These are phyloP conservation scores for Tilletia setariae DNA, from an alignment of 1,284 basidiomycete species.

Conservation along the genomic window DNA sequence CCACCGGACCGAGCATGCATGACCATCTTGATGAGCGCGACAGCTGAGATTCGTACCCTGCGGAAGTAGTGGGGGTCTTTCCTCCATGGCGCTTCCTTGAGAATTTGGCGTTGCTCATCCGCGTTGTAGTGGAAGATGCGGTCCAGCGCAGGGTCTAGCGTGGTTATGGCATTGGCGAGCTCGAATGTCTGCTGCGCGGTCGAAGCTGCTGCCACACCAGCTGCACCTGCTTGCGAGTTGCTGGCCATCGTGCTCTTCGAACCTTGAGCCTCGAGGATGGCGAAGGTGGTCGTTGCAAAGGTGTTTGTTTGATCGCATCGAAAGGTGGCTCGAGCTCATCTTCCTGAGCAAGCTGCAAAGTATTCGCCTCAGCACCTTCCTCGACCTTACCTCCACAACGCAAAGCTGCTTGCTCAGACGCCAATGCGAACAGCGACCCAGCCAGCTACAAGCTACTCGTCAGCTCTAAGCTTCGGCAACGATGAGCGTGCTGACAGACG, in stretches of 20 bases:
- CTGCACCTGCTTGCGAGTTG: constrained; percentile 5
- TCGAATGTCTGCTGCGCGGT: constrained; percentile 79
- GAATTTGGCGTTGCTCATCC: constrained; percentile 69
- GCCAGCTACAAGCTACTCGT: no score
- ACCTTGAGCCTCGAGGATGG: background rate
- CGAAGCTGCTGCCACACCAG: constrained; percentile 18
- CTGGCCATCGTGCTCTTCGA: constrained; percentile 3
- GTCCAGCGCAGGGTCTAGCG: constrained; percentile 36
- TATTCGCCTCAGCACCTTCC: background rate
- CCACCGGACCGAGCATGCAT: constrained; percentile 97
- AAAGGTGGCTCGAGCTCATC: constrained; percentile 7
- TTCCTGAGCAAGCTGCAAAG: background rate
- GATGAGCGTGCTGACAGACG: constrained; percentile 10
- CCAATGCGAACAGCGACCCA: no score
- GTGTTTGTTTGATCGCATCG: background rate
- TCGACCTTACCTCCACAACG: background rate
- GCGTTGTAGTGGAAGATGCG: constrained; percentile 63
- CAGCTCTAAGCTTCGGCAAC: no score
- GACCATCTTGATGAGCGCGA: constrained; percentile 98
- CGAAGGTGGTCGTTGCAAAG: background rate
- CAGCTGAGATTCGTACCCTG: constrained; percentile 87
- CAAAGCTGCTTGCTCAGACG: no score
- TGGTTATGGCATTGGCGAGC: constrained; percentile 70
- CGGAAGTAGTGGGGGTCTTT: constrained; percentile 90
- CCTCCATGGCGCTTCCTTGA: constrained; percentile 75